Evolutionary conservation across 257 asterid genomes (phyloP), one percentile per base, ranked within the genome.

Genomic region (Solanum paucissectum): DNA sequence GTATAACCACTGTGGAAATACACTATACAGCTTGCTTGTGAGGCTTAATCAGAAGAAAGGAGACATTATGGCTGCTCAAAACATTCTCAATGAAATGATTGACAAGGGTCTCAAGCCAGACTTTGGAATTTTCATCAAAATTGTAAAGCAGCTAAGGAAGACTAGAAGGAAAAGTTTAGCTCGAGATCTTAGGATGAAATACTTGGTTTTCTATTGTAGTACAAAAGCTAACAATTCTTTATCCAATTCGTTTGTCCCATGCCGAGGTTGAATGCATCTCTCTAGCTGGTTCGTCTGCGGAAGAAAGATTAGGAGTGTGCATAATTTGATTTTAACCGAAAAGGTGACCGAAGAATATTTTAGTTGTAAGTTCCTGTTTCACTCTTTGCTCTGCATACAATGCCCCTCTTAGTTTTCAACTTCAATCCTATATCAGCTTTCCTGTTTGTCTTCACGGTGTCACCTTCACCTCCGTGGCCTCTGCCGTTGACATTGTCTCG

Each of bases 11-110:
- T 88, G 93, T 20, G 87, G 90, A 91, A 90, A 92, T 83, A 49
- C 85, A 86, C 77, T 93, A 87, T 93, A 94, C 92, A 92, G 94
- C 90, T 89, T 94, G 91, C 86, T 92, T 90, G 98, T 94, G 3
- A 91, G 89, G 77, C 96, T 95, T 89, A 92, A 93, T 87, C 83
- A 38, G 83, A 88, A 88, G 73, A 92, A 91, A 44, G 95, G 97
- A 87, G 90, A 92, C 90, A 25, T 94, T 58, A 69, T 89, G 88
- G 86, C 91, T 85, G 98, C 99, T 85, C 87, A n/a, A 79, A 87
- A 89, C 37, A 90, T 91, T 46, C 91, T 96, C 74, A 87, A 89
- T 64, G 94, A 95, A 82, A 92, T 95, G 98, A 94, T 95, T 98
- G 95, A 89, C 75, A 95, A 92, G 93, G 91, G 92, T 84, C 90